Evolutionary conservation across 2,329 filamentous ascomycete genomes (phyloP).

Genomic region (Colletotrichum filicis): DNA sequence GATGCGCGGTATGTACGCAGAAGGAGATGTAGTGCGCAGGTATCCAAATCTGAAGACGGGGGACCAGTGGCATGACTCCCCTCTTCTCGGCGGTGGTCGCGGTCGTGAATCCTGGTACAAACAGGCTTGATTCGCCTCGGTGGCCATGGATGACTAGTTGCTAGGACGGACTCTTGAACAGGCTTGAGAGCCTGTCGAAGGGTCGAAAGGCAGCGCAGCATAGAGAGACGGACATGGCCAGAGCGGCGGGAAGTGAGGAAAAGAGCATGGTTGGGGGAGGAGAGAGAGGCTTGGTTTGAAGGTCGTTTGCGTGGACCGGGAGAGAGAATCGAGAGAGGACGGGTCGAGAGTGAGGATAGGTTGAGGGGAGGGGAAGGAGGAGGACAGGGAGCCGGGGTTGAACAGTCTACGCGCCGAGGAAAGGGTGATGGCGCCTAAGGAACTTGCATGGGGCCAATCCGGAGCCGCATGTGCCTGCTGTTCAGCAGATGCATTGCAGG

Average conservation of each 20-base stretch:
- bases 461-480: slow-evolving; percentile 38
- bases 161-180: slow-evolving; percentile 12
- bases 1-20: slow-evolving; percentile 20
- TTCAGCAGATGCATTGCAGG: slow-evolving; percentile 32
- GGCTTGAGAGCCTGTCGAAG: slow-evolving; percentile 28
- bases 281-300: neutral
- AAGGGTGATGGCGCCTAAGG: slow-evolving; percentile 38
- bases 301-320: neutral
- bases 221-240: neutral
- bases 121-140: slow-evolving; percentile 28
- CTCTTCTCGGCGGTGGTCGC: slow-evolving; percentile 23
- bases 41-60: neutral
- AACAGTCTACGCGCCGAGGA: slow-evolving; percentile 37
- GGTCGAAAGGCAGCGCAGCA: neutral
- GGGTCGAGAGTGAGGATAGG: neutral
- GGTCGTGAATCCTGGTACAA: slow-evolving; percentile 30
- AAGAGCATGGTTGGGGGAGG: slow-evolving; percentile 28
- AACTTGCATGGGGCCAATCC: slow-evolving; percentile 38
- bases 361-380: slow-evolving; percentile 1
- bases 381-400: slow-evolving; percentile 31
- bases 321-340: slow-evolving; percentile 3
- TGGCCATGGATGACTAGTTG: slow-evolving; percentile 10
- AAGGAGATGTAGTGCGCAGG: neutral
- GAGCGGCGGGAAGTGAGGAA: slow-evolving; percentile 27
- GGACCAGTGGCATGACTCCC: slow-evolving; percentile 25